A percentile compares a stretch with the other conserved stretches of the same genome.
These are phyloP conservation scores for Clathrospora elynae DNA, from an alignment of 2,329 filamentous ascomycete genomes.

Conservation along the genomic window DNA sequence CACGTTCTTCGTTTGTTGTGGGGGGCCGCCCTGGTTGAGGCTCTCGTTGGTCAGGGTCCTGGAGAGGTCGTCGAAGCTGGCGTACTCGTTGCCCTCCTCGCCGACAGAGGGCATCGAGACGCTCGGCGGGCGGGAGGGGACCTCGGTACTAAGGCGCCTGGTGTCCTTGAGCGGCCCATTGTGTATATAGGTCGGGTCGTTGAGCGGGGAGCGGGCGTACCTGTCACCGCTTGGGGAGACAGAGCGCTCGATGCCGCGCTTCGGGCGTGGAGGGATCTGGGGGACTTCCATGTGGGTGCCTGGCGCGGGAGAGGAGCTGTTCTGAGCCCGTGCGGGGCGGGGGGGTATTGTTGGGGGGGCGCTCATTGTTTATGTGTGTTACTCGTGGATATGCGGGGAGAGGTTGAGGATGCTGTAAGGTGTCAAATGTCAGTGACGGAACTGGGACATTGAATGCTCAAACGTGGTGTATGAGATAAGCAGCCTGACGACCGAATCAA, in stretches of 20 bases:
- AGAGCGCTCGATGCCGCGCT: constrained; percentile 71
- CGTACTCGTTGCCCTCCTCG: constrained; percentile 90
- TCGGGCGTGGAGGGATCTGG: constrained; percentile 78
- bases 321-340: constrained; percentile 62
- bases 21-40: constrained; percentile 49
- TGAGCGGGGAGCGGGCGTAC: constrained; percentile 85
- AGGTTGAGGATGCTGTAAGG: constrained; percentile 17
- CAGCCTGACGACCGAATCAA: constrained; percentile 19
- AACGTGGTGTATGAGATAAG: constrained; percentile 34
- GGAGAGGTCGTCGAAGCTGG: constrained; percentile 58
- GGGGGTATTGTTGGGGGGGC: constrained; percentile 63
- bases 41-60: constrained; percentile 41
- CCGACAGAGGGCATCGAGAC: constrained; percentile 84
- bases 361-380: constrained; percentile 50
- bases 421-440: constrained; percentile 30
- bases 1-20: constrained; percentile 77
- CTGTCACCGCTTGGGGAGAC: constrained; percentile 76
- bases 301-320: constrained; percentile 48
- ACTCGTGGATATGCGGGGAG: constrained; percentile 20
- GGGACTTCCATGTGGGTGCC: constrained; percentile 62
- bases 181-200: constrained; percentile 65
- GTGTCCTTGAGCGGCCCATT: constrained; percentile 43
- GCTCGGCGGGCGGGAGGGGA: constrained; percentile 69
- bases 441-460: constrained; percentile 22
- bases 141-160: constrained; percentile 44